These are phyloP conservation scores for Tagetes erecta DNA, from an alignment of 129 eudicot species.

Conservation along the genomic window DNA sequence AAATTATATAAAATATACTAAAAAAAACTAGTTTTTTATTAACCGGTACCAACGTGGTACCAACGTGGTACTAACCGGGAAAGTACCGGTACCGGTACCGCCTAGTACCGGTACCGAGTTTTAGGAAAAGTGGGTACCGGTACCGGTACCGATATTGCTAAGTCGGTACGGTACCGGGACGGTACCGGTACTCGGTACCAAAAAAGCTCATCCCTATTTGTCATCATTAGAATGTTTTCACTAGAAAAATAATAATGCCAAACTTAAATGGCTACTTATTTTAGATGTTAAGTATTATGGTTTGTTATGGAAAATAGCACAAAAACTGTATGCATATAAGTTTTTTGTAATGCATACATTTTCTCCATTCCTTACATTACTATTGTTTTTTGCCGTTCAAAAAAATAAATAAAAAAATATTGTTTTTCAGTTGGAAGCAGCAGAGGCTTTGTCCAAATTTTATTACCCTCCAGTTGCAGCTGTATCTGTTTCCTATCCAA, in stretches of 20 bases:
- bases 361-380: not conserved
- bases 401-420: not conserved
- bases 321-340: not conserved
- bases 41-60: no score
- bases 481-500: constrained; percentile 88
- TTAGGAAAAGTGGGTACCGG: no score
- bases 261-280: not conserved
- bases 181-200: no score
- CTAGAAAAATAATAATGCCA: not conserved
- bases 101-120: no score
- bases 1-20: no score
- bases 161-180: no score
- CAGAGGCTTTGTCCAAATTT: constrained; percentile 73
- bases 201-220: not conserved
- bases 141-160: no score
- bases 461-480: constrained; percentile 99
- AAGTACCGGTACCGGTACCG: no score
- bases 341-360: not conserved
- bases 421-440: constrained; percentile 68
- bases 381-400: constrained; percentile 11
- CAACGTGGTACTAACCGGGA: no score
- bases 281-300: not conserved
- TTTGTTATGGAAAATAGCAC: not conserved
- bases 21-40: no score
- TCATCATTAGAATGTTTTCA: not conserved